phyloP scores from a whole-genome alignment of 345 rosid species.

The Mallotus nudiflorus region DNA sequence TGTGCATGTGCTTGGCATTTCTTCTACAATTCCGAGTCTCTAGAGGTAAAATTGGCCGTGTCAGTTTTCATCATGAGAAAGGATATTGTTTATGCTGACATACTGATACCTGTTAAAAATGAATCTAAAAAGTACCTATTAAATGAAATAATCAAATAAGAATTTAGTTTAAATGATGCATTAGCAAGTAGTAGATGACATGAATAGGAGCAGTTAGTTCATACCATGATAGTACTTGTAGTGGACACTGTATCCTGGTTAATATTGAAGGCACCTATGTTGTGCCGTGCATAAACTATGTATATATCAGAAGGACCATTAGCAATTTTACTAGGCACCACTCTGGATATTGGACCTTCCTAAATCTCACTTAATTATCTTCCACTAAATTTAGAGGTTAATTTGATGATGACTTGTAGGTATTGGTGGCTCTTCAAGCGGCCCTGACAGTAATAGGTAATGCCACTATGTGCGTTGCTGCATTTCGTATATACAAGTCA shows the following conservation, averaged over 20 bases:
- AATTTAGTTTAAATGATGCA: constrained; percentile 11
- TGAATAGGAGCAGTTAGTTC: background rate
- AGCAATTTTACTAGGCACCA: background rate
- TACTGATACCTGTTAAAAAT: background rate
- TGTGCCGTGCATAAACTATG: background rate
- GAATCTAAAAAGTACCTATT: background rate
- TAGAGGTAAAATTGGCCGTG: constrained; percentile 58
- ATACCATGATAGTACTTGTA: background rate
- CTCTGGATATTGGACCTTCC: too few relatives aligned
- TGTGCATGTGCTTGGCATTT: constrained; percentile 99
- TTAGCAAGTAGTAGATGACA: background rate
- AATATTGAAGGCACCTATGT: background rate
- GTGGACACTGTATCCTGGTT: background rate
- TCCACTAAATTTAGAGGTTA: background rate
- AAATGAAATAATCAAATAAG: background rate
- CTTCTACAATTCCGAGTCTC: constrained; percentile 87
- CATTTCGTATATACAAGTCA: constrained; percentile 68
- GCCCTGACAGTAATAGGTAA: constrained; percentile 84
- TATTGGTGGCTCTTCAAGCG: constrained; percentile 79
- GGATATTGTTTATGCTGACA: background rate
- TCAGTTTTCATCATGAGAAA: background rate
- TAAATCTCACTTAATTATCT: background rate
- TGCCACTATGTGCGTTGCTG: constrained; percentile 77
- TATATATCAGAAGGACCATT: background rate
- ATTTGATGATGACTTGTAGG: constrained; percentile 36